Conservation (phyloP, 257 asterid species). For the Leonotis leonurus region DNA sequence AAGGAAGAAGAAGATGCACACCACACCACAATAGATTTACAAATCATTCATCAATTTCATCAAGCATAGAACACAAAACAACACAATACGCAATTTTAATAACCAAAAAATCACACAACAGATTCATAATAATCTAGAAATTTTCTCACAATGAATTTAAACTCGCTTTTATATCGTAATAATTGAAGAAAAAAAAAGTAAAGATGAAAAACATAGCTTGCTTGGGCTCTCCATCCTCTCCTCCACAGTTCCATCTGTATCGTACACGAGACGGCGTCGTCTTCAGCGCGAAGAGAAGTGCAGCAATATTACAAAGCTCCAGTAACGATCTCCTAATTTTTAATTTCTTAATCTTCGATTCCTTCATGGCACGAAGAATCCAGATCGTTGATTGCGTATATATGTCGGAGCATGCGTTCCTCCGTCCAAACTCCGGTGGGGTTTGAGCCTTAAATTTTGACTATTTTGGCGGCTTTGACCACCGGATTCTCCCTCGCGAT, state of each 20-base stretch:
- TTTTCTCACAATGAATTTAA: too few species aligned
- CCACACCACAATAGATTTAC: too few species aligned
- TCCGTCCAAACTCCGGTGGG: neutral
- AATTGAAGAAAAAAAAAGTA: neutral
- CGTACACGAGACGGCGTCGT: constrained; percentile 9
- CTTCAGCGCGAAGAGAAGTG: constrained; percentile 16
- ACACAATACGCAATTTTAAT: neutral
- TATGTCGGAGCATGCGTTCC: neutral
- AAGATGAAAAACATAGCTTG: neutral
- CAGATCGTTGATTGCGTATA: neutral
- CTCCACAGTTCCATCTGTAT: constrained; percentile 5
- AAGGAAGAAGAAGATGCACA: too few species aligned
- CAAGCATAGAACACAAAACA: neutral
- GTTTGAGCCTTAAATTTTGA: constrained; percentile 32
- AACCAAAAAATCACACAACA: constrained; percentile 2
- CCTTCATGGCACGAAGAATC: neutral
- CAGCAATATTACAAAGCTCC: constrained; percentile 13
- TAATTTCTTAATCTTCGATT: constrained; percentile 2
- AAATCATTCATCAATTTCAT: neutral
- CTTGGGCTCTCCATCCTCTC: constrained; percentile 1
- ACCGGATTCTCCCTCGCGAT: constrained; percentile 88
- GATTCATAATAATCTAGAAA: neutral
- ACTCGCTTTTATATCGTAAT: neutral
- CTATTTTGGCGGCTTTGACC: constrained; percentile 73
- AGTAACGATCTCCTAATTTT: constrained; percentile 8